phyloP scores from a whole-genome alignment of 2,329 filamentous ascomycete species.

The Fusarium mangiferae region DNA sequence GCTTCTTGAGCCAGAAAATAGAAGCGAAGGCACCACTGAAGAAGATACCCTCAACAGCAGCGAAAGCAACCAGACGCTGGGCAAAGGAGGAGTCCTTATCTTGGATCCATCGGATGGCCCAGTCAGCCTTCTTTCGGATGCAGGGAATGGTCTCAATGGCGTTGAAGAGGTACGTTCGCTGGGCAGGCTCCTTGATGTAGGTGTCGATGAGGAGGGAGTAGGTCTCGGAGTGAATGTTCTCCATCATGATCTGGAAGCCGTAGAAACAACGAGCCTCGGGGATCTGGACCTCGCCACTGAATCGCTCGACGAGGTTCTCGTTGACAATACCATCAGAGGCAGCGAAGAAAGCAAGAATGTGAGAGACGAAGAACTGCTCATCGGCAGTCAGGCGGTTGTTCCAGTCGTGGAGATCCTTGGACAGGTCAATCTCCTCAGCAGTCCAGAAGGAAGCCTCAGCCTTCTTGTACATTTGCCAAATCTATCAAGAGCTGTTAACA shows the following conservation, averaged over 20 bases:
- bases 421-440: conserved; percentile 98
- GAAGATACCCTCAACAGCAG: conserved; percentile 99
- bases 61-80: conserved; percentile 94
- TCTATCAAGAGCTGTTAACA: conserved; percentile 67
- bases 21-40: conserved; percentile 98
- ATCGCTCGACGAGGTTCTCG: conserved; percentile 98
- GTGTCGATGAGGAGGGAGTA: conserved; percentile 99
- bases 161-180: conserved; percentile 95
- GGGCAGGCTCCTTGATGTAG: conserved; percentile 97
- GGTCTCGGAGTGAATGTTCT: conserved; percentile 99
- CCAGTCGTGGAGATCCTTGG: conserved; percentile 99
- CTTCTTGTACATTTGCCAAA: conserved; percentile 99
- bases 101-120: conserved; percentile 94
- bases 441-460: conserved; percentile 99
- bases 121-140: conserved; percentile 98
- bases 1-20: conserved; percentile 99
- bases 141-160: conserved; percentile 98
- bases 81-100: conserved; percentile 95
- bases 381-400: conserved; percentile 97
- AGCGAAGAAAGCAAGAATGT: conserved; percentile 98
- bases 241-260: conserved; percentile 99
- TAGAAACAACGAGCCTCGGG: conserved; percentile 99
- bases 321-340: conserved; percentile 99
- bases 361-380: conserved; percentile 97
- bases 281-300: conserved; percentile 96